Percentiles rank a stretch among this genome's conserved stretches.
These are phyloP conservation scores for Helicostylum pulchrum DNA, from an alignment of 192 early-diverging fungal species.

Conservation along the genomic window DNA sequence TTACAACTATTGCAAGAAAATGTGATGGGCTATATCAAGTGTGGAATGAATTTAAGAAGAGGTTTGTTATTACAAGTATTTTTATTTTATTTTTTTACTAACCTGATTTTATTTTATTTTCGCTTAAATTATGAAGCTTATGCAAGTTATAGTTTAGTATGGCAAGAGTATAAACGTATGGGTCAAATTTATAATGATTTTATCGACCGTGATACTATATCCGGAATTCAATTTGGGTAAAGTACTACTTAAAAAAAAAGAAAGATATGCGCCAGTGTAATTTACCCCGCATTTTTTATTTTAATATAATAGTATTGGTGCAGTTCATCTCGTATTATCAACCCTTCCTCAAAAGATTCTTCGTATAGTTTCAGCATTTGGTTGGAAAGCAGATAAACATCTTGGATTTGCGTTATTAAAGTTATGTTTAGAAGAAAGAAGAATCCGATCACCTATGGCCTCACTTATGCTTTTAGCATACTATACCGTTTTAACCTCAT, in stretches of 20 bases:
- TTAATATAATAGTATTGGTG: slow-evolving; percentile 26
- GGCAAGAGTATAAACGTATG: slow-evolving; percentile 42
- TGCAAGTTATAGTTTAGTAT: slow-evolving; percentile 36
- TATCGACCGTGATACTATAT: slow-evolving; percentile 37
- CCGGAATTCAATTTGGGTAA: slow-evolving; percentile 41
- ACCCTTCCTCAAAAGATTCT: slow-evolving; percentile 49
- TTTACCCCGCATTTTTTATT: neutral
- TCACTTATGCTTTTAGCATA: slow-evolving; percentile 43
- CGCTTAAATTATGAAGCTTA: slow-evolving; percentile 17
- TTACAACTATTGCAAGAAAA: slow-evolving; percentile 47
- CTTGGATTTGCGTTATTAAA: slow-evolving; percentile 50
- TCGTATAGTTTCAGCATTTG: slow-evolving; percentile 48
- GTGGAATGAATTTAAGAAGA: slow-evolving; percentile 49
- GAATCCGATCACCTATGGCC: slow-evolving; percentile 49
- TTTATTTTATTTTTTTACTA: neutral
- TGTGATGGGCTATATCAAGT: slow-evolving; percentile 50
- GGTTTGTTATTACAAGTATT: slow-evolving; percentile 29
- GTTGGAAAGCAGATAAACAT: slow-evolving; percentile 49
- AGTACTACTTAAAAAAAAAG: neutral
- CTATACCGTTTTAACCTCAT: slow-evolving; percentile 27
- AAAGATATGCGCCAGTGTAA: neutral
- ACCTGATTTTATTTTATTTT: neutral
- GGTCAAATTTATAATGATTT: slow-evolving; percentile 31
- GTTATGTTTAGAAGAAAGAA: slow-evolving; percentile 41
- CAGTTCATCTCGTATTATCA: slow-evolving; percentile 44